Conservation (phyloP, 164 flowering plant species). For the Berberis thunbergii region DNA sequence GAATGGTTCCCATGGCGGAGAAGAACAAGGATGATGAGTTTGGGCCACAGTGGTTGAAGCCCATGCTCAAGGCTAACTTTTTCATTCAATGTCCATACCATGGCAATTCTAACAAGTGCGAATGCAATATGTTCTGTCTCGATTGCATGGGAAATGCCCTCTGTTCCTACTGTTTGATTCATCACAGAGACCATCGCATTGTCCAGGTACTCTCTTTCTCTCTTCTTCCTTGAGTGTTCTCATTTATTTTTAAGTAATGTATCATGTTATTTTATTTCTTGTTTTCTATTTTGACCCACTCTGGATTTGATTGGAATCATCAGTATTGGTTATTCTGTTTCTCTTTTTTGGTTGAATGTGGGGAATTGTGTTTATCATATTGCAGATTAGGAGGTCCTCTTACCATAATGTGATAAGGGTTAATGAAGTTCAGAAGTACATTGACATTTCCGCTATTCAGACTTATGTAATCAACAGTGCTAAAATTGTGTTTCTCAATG, state of each 20-base stretch:
- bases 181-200: conserved; percentile 50
- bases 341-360: no score
- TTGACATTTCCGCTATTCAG: conserved; percentile 61
- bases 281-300: no score
- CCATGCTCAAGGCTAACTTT: conserved; percentile 39
- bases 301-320: no score
- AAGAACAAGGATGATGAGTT: conserved; percentile 12
- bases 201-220: conserved; percentile 37
- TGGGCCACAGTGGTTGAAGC: conserved; percentile 56
- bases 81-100: conserved; percentile 46
- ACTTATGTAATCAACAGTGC: conserved; percentile 81
- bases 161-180: conserved; percentile 49
- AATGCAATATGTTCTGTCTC: conserved; percentile 64
- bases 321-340: no score
- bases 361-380: not conserved
- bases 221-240: not conserved
- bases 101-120: conserved; percentile 45
- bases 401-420: conserved; percentile 79
- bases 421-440: conserved; percentile 54
- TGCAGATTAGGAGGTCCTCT: conserved; percentile 70
- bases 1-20: conserved; percentile 13
- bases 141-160: conserved; percentile 51
- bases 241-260: not conserved
- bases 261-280: not conserved
- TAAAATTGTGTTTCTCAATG: conserved; percentile 66